Evolutionary conservation across 1,284 basidiomycete species (phyloP).

Genomic region (Papiliotrema flavescens): DNA sequence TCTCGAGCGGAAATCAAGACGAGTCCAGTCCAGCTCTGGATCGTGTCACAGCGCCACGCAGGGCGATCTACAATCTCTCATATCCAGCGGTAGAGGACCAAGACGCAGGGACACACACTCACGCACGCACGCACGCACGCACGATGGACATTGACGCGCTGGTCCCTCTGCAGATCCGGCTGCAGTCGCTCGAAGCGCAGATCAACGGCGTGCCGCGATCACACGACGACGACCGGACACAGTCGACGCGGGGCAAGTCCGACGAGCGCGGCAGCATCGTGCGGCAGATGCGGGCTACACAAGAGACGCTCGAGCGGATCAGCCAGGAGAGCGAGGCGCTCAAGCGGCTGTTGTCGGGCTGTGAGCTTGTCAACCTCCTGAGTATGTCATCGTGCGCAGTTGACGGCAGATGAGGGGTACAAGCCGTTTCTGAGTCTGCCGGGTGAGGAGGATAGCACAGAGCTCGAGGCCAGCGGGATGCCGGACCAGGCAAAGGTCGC

Average conservation of each 20-base stretch:
- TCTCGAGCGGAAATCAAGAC: no score
- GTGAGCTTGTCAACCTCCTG: no score
- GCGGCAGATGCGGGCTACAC: constrained; percentile 18
- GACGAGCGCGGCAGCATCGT: constrained; percentile 2
- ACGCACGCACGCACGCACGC: background rate
- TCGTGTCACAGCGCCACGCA: no score
- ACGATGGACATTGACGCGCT: background rate
- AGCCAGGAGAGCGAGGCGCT: constrained; percentile 26
- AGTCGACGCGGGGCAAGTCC: no score
- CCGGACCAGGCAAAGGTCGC: constrained; percentile 26
- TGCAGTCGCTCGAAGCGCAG: constrained; percentile 39
- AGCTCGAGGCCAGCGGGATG: constrained; percentile 18
- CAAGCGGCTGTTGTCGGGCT: constrained; percentile 33
- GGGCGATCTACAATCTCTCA: no score
- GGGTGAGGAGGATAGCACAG: background rate
- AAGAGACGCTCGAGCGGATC: constrained; percentile 22
- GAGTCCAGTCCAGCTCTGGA: no score
- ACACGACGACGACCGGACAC: background rate
- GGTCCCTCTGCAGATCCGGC: constrained; percentile 34
- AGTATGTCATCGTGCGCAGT: background rate
- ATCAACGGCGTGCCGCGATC: constrained; percentile 24
- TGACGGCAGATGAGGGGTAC: constrained; percentile 5
- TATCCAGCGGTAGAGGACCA: no score
- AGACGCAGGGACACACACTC: background rate
- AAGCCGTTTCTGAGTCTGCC: constrained; percentile 17